Evolutionary conservation across 192 early-diverging fungal genomes (phyloP).

Genomic region (Backusella tarrabulga): DNA sequence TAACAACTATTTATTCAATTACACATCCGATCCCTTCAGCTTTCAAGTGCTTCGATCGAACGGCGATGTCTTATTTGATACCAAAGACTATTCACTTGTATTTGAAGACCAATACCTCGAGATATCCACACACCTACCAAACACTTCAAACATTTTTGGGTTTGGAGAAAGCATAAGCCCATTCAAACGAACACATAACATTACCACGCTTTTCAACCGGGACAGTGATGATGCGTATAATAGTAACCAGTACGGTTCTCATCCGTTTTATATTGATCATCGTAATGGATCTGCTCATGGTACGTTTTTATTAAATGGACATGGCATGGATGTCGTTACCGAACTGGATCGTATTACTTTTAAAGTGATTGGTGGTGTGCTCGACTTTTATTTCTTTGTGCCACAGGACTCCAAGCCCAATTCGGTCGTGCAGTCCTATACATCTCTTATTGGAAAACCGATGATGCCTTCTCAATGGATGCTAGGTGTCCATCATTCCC

Average conservation of each 20-base stretch:
- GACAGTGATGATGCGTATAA: background rate
- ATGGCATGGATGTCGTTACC: conserved; percentile 64
- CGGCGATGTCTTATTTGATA: conserved; percentile 42
- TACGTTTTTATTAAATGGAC: conserved; percentile 56
- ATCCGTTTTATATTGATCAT: conserved; percentile 65
- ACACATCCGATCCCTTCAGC: conserved; percentile 39
- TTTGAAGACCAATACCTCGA: conserved; percentile 69
- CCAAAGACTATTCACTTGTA: conserved; percentile 43
- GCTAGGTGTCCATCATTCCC: conserved; percentile 26
- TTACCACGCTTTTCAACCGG: background rate
- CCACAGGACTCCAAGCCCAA: conserved; percentile 39
- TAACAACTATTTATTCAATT: conserved; percentile 24
- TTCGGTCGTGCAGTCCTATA: conserved; percentile 46
- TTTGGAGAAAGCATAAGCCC: conserved; percentile 57
- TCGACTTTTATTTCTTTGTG: conserved; percentile 66
- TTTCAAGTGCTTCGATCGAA: conserved; percentile 38
- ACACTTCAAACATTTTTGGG: conserved; percentile 63
- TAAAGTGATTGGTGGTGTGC: conserved; percentile 60
- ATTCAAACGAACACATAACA: conserved; percentile 47
- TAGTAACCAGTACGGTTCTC: conserved; percentile 61
- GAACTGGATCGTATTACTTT: conserved; percentile 54
- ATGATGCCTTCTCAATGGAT: conserved; percentile 45
- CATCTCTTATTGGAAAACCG: conserved; percentile 62
- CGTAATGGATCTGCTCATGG: conserved; percentile 50
- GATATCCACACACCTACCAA: conserved; percentile 52